Base-by-base conservation (phyloP, 2,329 filamentous ascomycete genomes). In the Xylariales sp. region DNA sequence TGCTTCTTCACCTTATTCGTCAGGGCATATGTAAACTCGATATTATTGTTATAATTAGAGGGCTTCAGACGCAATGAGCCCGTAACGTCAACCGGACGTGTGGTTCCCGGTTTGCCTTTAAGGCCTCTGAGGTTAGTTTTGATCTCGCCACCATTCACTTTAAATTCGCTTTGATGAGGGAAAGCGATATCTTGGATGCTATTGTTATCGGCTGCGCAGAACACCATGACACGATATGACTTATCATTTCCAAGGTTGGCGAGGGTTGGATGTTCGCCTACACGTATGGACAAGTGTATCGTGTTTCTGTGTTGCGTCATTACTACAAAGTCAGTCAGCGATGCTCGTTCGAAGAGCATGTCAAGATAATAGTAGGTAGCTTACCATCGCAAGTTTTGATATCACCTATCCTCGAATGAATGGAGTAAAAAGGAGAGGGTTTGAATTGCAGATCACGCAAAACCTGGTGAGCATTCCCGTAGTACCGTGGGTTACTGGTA, bases 51-150 rank as follows among this genome's bases (percentile, higher is more conserved):
- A 76, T 95, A 97, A 50, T 85, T 85, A 18, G 84, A 76, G 10
- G 89, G 87, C 70, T 88, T 90, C 36, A 93, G 87, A 18, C 91
- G 89, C 53, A 98, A 83, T 67, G 89, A 86, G 71, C 87, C 84
- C 7, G 96, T 99, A 69, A 99, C 91, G 80, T 99, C 96, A 54
- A 93, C 94, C 7, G 96, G 96, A 75, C 93, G 90, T 48, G 96
- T 99, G 52, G 96, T 97, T 28, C 96, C 96, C 6, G 95, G 93
- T 79, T 96, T 97, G 79, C 97, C 97, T 81, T 99, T 99, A 69
- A 99, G 81, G 4, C 96, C 96, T 73, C 96, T 92, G 72, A 97
- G 86, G 78, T 98, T 99, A n/a, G 92, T 91, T 79, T 95, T 96
- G 72, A 97, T 87, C 65, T 97, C 93, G 41, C 91, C 91, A 9